Conservation (phyloP, 495 filamentous ascomycete genomes). For the Achaetomiella virescens region DNA sequence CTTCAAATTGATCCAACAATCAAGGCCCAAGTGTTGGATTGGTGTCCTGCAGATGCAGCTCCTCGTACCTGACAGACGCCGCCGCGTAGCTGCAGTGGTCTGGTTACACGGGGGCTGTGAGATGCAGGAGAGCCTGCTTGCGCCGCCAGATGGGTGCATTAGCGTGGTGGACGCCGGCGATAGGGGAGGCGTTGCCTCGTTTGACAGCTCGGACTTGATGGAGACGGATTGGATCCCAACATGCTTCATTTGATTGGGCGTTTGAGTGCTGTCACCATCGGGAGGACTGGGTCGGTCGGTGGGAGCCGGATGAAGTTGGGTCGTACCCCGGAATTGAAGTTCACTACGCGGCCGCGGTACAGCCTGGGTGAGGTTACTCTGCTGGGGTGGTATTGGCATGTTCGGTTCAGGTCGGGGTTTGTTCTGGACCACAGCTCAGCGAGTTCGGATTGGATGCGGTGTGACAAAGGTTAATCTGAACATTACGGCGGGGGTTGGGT, state of each 20-base stretch:
- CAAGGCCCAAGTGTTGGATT: not conserved
- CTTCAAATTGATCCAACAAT: no score
- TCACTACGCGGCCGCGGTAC: not conserved
- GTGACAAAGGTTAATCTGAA: not conserved
- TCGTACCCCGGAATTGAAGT: no score
- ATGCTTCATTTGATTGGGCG: not conserved
- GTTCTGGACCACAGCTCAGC: not conserved
- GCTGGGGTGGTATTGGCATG: not conserved
- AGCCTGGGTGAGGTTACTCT: not conserved
- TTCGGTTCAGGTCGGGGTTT: not conserved
- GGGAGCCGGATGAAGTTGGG: no score
- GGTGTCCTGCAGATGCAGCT: not conserved
- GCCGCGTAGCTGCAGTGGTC: slow-evolving; percentile 1
- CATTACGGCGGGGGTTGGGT: not conserved
- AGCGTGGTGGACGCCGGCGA: no score
- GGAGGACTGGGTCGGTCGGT: no score
- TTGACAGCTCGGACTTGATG: not conserved
- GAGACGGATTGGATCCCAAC: not conserved
- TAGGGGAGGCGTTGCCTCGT: no score
- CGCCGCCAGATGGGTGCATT: no score
- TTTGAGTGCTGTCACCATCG: no score
- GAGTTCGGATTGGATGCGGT: slow-evolving; percentile 1
- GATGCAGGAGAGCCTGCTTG: not conserved
- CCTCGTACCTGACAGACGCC: not conserved
- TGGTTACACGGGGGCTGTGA: not conserved